Evolutionary conservation across 768 basidiomycete species (phyloP), one percentile per base, ranked within the genome.

Genomic region (Suillus subalutaceus): DNA sequence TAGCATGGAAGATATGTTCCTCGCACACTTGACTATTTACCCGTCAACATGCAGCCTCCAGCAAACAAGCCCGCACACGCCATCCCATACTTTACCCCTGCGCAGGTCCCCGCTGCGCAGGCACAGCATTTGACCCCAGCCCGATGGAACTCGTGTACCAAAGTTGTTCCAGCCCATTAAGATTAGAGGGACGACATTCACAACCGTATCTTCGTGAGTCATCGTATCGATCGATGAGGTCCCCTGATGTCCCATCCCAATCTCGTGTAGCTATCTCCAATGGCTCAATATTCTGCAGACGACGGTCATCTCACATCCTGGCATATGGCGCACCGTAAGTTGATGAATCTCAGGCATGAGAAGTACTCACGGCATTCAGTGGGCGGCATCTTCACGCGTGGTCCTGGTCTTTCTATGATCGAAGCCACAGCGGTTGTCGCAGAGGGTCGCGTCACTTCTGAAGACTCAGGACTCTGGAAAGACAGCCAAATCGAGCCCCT

Each of bases 371-470:
- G 35, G 13, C 15, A 26, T 4, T 1, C 44, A 87, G 86, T 87
- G 55, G 84, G 84, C 1, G 84, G 84, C 3, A 85, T 88, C 61
- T 71, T 85, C 58, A 82, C 79, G 6, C 84, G 86, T 18, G 80
- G 82, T 2, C 85, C 90, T 0, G 89, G 87, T 0, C 77, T 87
- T 1, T 82, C 88, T 63, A 79, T 87, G 53, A 77, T 90, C 30
- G 92, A 94, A 76, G 90, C 90, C 1, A 86, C 88, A 0, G 86
- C 87, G 10, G 85, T 91, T n/a, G 70, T 79, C 8, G 82, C 85
- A 1, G 82, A 87, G 71, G 87, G 86, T 5, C 82, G 89, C n/a
- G 90, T 90, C 75, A 84, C 86, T 0, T 88, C 90, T 1, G 80
- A 89, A 66, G 90, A 90, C 65, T 65, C 76, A 23, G 90, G 89